Percentiles rank a stretch among this genome's conserved stretches.
phyloP scores from a whole-genome alignment of 2,329 filamentous ascomycete species.

The Diaporthe vaccinii region DNA sequence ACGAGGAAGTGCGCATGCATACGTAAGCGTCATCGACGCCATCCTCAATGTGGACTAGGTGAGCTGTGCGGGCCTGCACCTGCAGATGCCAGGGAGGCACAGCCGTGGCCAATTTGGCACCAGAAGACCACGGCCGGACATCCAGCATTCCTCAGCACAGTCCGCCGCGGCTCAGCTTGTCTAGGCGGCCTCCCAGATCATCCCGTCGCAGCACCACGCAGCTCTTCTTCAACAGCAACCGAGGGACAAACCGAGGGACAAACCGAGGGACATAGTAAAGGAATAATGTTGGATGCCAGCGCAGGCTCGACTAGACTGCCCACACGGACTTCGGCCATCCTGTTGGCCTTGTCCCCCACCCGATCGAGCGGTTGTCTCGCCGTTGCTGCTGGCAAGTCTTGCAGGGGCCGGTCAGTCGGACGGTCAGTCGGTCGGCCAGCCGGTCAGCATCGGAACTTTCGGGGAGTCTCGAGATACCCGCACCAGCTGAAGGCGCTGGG shows the following conservation, averaged over 20 bases:
- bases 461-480: background rate
- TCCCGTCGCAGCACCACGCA: background rate
- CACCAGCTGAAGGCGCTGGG: background rate
- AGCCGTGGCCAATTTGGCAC: background rate
- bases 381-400: background rate
- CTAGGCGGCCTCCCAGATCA: constrained; percentile 16
- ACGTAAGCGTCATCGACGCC: constrained; percentile 9
- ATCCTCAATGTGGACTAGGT: constrained; percentile 9
- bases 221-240: background rate
- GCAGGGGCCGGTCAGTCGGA: too few relatives aligned
- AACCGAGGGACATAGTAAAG: too few relatives aligned
- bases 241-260: too few relatives aligned
- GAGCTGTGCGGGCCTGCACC: background rate
- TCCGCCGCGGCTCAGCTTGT: background rate
- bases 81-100: constrained; percentile 1
- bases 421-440: background rate
- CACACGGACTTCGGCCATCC: background rate
- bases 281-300: background rate
- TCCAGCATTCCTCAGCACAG: background rate
- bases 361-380: background rate
- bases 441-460: constrained; percentile 15
- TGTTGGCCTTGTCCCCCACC: background rate
- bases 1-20: background rate
- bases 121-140: background rate
- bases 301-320: background rate